Percentiles rank a stretch among this genome's conserved stretches.
Evolutionary conservation across 2,329 filamentous ascomycete genomes (phyloP).

Genomic region (Colletotrichum orchidophilum): DNA sequence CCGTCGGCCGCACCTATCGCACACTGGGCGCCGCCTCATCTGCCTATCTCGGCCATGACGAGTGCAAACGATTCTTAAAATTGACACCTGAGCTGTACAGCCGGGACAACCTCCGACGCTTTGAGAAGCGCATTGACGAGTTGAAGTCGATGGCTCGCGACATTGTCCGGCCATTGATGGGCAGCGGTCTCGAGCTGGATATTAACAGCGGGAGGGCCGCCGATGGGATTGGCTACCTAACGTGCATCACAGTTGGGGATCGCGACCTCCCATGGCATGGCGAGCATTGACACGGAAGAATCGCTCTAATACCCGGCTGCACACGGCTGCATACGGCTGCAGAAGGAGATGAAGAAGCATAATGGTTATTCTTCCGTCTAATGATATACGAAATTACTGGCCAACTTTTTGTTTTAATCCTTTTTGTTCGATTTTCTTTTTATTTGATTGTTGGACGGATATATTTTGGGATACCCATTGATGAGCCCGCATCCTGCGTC

Average conservation of each 20-base stretch:
- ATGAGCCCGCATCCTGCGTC: neutral
- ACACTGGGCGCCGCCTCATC: constrained; percentile 73
- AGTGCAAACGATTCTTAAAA: constrained; percentile 91
- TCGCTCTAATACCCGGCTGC: neutral
- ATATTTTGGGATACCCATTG: constrained; percentile 21
- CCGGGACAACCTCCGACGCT: constrained; percentile 84
- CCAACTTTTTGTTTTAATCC: neutral
- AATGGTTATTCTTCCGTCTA: neutral
- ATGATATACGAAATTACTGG: constrained; percentile 23
- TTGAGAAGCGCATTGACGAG: constrained; percentile 89
- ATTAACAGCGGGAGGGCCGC: constrained; percentile 57
- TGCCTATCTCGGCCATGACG: constrained; percentile 82
- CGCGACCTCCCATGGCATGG: constrained; percentile 61
- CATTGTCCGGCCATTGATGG: constrained; percentile 85
- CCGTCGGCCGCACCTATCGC: constrained; percentile 79
- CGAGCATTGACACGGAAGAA: constrained; percentile 32
- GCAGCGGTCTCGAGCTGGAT: constrained; percentile 85
- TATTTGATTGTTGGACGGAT: neutral
- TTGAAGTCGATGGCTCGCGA: constrained; percentile 85
- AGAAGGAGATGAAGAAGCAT: constrained; percentile 8
- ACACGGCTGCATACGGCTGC: neutral
- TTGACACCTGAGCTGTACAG: constrained; percentile 83
- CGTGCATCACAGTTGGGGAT: constrained; percentile 59
- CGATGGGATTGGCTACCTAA: constrained; percentile 59
- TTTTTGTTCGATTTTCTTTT: neutral